Conservation (phyloP, 2,329 filamentous ascomycete genomes). For the Xylariaceae sp. region DNA sequence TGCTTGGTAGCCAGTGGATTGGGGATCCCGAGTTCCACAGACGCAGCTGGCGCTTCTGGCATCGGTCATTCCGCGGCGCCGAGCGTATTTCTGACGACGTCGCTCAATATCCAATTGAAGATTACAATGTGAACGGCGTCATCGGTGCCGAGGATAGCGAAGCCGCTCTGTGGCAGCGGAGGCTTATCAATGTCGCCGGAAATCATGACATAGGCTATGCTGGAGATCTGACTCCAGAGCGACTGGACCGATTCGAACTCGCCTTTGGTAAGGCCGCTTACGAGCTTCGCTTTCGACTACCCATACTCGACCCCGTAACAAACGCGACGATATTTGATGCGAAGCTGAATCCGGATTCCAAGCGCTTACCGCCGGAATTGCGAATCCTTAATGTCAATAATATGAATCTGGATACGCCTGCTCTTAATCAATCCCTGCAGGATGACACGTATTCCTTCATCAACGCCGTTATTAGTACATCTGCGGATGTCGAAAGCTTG, state of each 20-base stretch:
- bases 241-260: conserved; percentile 74
- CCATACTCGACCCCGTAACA: conserved; percentile 37
- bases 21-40: conserved; percentile 74
- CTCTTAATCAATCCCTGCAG: conserved; percentile 61
- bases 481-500: conserved; percentile 54
- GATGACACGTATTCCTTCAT: conserved; percentile 72
- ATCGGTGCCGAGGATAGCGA: conserved; percentile 44
- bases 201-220: conserved; percentile 98
- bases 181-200: conserved; percentile 83
- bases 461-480: conserved; percentile 60
- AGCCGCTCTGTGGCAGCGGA: conserved; percentile 58
- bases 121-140: conserved; percentile 47
- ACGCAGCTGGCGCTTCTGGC: conserved; percentile 73
- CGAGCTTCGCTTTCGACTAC: conserved; percentile 69
- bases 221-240: conserved; percentile 74
- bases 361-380: conserved; percentile 58
- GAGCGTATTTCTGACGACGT: conserved; percentile 57
- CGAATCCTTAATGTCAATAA: conserved; percentile 84
- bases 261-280: conserved; percentile 87
- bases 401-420: conserved; percentile 88
- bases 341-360: conserved; percentile 41
- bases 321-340: conserved; percentile 40
- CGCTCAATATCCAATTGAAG: conserved; percentile 42
- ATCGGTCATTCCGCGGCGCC: conserved; percentile 66
- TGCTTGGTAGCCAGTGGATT: conserved; percentile 95